These are phyloP conservation scores for Chaetoscypha palmicola DNA, from an alignment of 2,329 filamentous ascomycete genomes.

Conservation along the genomic window DNA sequence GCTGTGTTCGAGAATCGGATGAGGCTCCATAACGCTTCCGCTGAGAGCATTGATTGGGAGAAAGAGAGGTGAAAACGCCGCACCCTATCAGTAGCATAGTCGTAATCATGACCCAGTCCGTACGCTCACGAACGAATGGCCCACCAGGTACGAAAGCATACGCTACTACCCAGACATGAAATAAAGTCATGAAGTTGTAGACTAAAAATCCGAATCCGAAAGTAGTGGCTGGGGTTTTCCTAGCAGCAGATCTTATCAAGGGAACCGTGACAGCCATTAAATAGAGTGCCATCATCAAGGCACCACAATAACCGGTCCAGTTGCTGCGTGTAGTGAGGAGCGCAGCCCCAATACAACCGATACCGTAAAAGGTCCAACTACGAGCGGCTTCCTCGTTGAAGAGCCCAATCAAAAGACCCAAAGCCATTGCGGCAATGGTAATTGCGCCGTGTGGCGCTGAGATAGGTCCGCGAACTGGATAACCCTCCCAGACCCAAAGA, in stretches of 20 bases:
- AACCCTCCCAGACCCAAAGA: constrained; percentile 96
- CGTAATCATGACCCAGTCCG: constrained; percentile 87
- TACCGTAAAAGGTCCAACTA: constrained; percentile 72
- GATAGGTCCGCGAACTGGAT: constrained; percentile 79
- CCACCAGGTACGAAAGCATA: constrained; percentile 97
- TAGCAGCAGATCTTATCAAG: constrained; percentile 68
- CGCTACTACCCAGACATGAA: constrained; percentile 97
- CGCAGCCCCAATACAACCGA: constrained; percentile 73
- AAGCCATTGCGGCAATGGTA: constrained; percentile 81
- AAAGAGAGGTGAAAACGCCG: constrained; percentile 69
- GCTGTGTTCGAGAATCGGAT: constrained; percentile 40
- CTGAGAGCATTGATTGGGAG: constrained; percentile 33
- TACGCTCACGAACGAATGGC: constrained; percentile 84
- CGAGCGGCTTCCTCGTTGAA: constrained; percentile 62
- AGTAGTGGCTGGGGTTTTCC: constrained; percentile 67
- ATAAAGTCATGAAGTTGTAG: constrained; percentile 92
- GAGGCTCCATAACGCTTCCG: constrained; percentile 28
- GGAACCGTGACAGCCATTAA: constrained; percentile 72
- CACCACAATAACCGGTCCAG: constrained; percentile 89
- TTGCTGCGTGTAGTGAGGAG: constrained; percentile 69
- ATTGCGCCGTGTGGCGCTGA: constrained; percentile 84
- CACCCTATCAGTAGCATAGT: constrained; percentile 80
- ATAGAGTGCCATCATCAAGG: constrained; percentile 67
- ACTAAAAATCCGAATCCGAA: constrained; percentile 86
- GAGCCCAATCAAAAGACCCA: constrained; percentile 69